Percentiles rank a stretch among this genome's conserved stretches.
These are phyloP conservation scores for Boechera divaricarpa DNA, from an alignment of 345 rosid genomes.

Conservation along the genomic window DNA sequence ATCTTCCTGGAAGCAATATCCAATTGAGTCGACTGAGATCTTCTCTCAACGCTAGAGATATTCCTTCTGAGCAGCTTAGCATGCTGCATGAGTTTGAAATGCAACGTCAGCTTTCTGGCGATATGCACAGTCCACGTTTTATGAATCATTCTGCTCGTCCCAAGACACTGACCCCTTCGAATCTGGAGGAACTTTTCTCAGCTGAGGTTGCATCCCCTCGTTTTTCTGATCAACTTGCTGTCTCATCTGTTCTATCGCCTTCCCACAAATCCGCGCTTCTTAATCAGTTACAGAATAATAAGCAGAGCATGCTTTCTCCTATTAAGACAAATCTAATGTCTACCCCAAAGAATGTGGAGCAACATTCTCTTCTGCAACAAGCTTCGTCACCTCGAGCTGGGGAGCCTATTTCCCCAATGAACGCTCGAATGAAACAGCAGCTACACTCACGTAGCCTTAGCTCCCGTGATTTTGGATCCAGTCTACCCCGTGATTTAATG, in stretches of 20 bases:
- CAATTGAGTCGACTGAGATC: conserved; percentile 93
- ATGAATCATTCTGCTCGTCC: conserved; percentile 66
- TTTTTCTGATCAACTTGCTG: conserved; percentile 59
- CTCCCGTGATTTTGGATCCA: conserved; percentile 71
- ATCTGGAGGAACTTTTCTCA: conserved; percentile 70
- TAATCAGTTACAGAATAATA: conserved; percentile 71
- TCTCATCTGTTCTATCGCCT: conserved; percentile 64
- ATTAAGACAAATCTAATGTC: conserved; percentile 61
- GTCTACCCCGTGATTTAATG: conserved; percentile 43
- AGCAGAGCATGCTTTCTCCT: conserved; percentile 80
- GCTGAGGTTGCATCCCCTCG: conserved; percentile 69
- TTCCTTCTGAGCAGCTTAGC: conserved; percentile 62
- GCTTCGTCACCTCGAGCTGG: conserved; percentile 73
- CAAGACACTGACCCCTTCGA: conserved; percentile 71
- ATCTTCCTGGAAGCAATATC: conserved; percentile 79
- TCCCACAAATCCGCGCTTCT: conserved; percentile 66
- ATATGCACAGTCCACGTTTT: conserved; percentile 59
- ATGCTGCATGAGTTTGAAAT: conserved; percentile 73
- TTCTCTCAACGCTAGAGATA: conserved; percentile 78
- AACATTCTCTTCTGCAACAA: conserved; percentile 55
- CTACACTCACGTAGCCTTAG: conserved; percentile 65
- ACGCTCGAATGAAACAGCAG: conserved; percentile 61
- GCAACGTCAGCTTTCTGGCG: conserved; percentile 63
- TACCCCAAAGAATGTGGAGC: conserved; percentile 69
- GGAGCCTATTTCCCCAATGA: conserved; percentile 79